These are phyloP conservation scores for Aureobasidium pullulans DNA, from an alignment of 2,329 filamentous ascomycete species.

Conservation along the genomic window DNA sequence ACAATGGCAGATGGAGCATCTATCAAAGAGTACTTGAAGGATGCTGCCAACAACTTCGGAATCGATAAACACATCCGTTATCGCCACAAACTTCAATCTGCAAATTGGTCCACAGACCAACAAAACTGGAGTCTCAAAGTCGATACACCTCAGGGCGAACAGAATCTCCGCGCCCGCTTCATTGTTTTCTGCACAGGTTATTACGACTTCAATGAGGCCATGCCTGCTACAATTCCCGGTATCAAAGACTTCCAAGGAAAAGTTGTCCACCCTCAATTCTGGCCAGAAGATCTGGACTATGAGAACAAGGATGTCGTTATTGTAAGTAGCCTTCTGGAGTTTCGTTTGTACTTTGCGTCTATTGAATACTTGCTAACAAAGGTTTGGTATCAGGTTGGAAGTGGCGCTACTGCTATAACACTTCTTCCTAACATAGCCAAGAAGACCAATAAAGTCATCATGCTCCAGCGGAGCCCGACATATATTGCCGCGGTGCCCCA, in stretches of 20 bases:
- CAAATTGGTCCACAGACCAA: slow-evolving; percentile 40
- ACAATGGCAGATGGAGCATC: slow-evolving; percentile 39
- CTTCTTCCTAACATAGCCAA: slow-evolving; percentile 63
- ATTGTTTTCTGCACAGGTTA: slow-evolving; percentile 60
- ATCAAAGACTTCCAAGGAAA: slow-evolving; percentile 58
- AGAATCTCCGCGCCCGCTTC: slow-evolving; percentile 31
- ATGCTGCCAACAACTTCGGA: slow-evolving; percentile 36
- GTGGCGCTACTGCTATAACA: slow-evolving; percentile 72
- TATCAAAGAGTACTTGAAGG: slow-evolving; percentile 38
- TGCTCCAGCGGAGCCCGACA: slow-evolving; percentile 71
- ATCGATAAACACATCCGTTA: slow-evolving; percentile 41
- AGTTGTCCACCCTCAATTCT: slow-evolving; percentile 66
- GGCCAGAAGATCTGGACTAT: slow-evolving; percentile 63
- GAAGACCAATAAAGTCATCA: slow-evolving; percentile 58
- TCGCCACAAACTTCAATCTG: slow-evolving; percentile 33
- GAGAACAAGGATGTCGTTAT: slow-evolving; percentile 61
- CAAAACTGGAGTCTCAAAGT: slow-evolving; percentile 42
- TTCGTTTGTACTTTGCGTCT: no score
- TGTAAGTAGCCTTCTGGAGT: slow-evolving; percentile 20
- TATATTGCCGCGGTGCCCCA: slow-evolving; percentile 56
- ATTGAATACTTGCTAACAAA: not conserved
- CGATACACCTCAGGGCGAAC: slow-evolving; percentile 28
- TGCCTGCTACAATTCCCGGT: slow-evolving; percentile 57
- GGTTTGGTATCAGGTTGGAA: slow-evolving; percentile 45
- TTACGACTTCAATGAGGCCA: slow-evolving; percentile 62